These are phyloP conservation scores for Dictyophora rubrovolvata DNA, from an alignment of 768 basidiomycete genomes.

Conservation along the genomic window DNA sequence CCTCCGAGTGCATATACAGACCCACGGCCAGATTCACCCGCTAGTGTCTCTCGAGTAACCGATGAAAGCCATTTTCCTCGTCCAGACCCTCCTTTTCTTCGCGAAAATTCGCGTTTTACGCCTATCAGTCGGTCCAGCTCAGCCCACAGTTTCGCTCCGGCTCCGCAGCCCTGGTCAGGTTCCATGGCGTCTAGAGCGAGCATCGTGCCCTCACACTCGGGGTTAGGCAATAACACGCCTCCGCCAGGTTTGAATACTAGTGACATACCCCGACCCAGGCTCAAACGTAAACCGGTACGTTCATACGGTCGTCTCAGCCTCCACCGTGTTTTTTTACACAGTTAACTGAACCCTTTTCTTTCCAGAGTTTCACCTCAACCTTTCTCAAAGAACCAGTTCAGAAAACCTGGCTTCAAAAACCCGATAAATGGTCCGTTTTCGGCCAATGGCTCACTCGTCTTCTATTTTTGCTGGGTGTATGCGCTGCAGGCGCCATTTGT, in stretches of 20 bases:
- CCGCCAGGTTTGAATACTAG: background rate
- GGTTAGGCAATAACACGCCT: background rate
- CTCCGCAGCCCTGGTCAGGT: background rate
- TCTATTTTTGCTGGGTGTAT: conserved; percentile 32
- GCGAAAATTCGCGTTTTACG: background rate
- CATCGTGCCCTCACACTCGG: background rate
- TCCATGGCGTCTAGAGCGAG: background rate
- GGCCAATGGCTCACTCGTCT: conserved; percentile 42
- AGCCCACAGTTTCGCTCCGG: background rate
- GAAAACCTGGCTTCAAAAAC: conserved; percentile 40
- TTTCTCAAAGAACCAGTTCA: conserved; percentile 25
- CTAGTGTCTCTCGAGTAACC: conserved; percentile 11
- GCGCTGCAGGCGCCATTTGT: conserved; percentile 31
- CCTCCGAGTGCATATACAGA: conserved; percentile 11
- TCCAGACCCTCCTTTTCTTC: conserved; percentile 3
- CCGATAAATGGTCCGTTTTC: conserved; percentile 32
- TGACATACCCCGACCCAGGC: background rate
- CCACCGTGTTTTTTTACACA: too few relatives aligned
- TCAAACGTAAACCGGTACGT: conserved; percentile 4
- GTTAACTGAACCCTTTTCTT: too few relatives aligned
- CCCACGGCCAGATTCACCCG: conserved; percentile 18
- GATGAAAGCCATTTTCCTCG: conserved; percentile 14
- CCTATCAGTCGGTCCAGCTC: background rate
- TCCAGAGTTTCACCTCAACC: conserved; percentile 11
- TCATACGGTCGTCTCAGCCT: too few relatives aligned